Evolutionary conservation across 2,329 filamentous ascomycete genomes (phyloP), one percentile per base, ranked within the genome.

Genomic region (Fusarium aywerte): DNA sequence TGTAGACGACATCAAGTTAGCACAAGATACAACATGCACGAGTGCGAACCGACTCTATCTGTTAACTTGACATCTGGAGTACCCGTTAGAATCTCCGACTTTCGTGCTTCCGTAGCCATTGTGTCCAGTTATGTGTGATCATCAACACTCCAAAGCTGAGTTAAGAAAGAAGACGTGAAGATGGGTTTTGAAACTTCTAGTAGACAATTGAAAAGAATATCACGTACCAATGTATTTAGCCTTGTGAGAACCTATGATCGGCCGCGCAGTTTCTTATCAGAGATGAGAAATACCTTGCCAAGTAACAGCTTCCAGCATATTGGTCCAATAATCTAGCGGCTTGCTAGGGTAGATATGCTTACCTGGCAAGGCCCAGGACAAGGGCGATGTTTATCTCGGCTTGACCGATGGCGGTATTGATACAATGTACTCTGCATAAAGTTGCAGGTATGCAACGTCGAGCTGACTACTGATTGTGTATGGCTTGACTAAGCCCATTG

Each of bases 21-120:
- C 7, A 27, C 7, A 21, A 20, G 3, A 15, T 15, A 13, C 10
- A 9, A 7, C 12, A 5, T n/a, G n/a, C n/a, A n/a, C n/a, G n/a
- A n/a, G n/a, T n/a, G n/a, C n/a, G n/a, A n/a, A 66, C 65, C 36
- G 4, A 66, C 65, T 18, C 35, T 16, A 33, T 66, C 51, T 23
- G 32, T 52, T 5, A 39, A n/a, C 5, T 58, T 39, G 7, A 48
- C 27, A 11, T n/a, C 48, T 0, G 42, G 35, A 7, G 51, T 13
- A 11, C 16, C 33, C n/a, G 21, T 18, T 7, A 48, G 48, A 29
- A 27, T 32, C 38, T 49, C 62, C 40, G 38, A 25, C 20, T 42
- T 65, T 20, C 36, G 42, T 29, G n/a, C 7, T 13, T 35, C 18
- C 33, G 23, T 62, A 12, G 39, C 51, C 65, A 68, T 68, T 3